These are phyloP conservation scores for Blastomyces gilchristii DNA, from an alignment of 2,329 filamentous ascomycete species.

Conservation along the genomic window DNA sequence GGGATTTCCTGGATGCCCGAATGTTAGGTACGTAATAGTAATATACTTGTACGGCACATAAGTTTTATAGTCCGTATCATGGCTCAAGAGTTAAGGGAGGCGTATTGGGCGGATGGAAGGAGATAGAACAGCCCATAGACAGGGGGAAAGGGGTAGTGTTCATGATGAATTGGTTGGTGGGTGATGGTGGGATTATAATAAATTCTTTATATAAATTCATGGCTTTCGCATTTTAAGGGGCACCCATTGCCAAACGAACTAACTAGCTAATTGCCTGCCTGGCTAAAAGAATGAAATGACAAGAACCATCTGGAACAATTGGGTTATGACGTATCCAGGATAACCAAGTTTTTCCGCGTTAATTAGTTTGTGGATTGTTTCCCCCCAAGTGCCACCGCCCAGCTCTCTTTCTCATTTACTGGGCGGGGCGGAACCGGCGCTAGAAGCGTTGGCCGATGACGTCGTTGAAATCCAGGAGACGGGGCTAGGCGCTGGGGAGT, in stretches of 20 bases:
- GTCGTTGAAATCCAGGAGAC: slow-evolving; percentile 5
- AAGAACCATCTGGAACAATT: not conserved
- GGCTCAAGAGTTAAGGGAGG: not conserved
- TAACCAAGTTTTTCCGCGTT: too few relatives aligned
- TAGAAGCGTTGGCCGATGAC: slow-evolving; percentile 8
- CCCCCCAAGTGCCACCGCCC: too few relatives aligned
- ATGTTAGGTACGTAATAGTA: not conserved
- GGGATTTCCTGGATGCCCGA: not conserved
- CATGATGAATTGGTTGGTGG: not conserved
- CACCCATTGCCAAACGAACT: not conserved
- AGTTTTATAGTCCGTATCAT: not conserved
- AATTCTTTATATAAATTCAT: not conserved
- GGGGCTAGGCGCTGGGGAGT: not conserved
- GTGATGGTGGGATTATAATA: not conserved
- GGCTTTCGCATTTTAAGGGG: not conserved
- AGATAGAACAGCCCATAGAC: not conserved
- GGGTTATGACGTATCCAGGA: too few relatives aligned
- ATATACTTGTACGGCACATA: not conserved
- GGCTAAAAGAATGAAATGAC: not conserved
- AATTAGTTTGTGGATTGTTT: not conserved
- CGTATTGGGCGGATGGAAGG: not conserved
- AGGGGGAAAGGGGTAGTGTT: not conserved
- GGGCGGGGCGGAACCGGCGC: too few relatives aligned
- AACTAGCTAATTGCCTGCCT: not conserved
- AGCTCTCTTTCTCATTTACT: too few relatives aligned